Evolutionary conservation across 2,329 filamentous ascomycete species (phyloP).

Genomic region (Hyphodiscus sp.): DNA sequence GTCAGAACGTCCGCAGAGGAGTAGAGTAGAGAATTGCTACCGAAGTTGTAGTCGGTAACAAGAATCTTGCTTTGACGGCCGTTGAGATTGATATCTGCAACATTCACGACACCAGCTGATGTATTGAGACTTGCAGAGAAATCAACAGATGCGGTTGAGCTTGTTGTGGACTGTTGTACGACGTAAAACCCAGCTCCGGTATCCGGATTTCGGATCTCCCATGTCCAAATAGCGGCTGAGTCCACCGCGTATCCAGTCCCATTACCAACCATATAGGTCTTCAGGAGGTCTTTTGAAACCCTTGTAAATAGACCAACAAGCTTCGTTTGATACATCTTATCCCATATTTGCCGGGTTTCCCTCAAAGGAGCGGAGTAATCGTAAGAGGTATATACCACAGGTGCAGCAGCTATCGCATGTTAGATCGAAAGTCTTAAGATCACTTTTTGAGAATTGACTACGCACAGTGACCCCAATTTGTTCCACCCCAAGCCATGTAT

Average conservation of each 20-base stretch:
- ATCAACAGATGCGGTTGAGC: slow-evolving; percentile 37
- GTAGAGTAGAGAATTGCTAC: slow-evolving; percentile 41
- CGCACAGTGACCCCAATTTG: slow-evolving; percentile 47
- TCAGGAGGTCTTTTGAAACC: slow-evolving; percentile 42
- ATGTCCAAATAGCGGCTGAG: slow-evolving; percentile 39
- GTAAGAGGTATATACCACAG: slow-evolving; percentile 42
- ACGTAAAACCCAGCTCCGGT: slow-evolving; percentile 43
- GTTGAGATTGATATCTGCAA: slow-evolving; percentile 42
- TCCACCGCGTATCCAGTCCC: slow-evolving; percentile 42
- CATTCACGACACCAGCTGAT: slow-evolving; percentile 35
- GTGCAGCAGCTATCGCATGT: slow-evolving; percentile 32
- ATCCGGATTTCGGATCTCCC: slow-evolving; percentile 45
- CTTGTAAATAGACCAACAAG: slow-evolving; percentile 47
- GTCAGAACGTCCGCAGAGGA: slow-evolving; percentile 45
- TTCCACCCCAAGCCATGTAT: slow-evolving; percentile 50
- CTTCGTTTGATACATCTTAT: slow-evolving; percentile 49
- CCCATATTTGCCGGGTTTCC: slow-evolving; percentile 46
- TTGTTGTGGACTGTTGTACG: slow-evolving; percentile 39
- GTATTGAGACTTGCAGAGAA: slow-evolving; percentile 44
- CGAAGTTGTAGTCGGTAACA: slow-evolving; percentile 45
- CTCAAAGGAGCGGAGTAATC: slow-evolving; percentile 43
- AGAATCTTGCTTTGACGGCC: slow-evolving; percentile 49
- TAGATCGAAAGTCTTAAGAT: neutral
- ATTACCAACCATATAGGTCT: slow-evolving; percentile 48
- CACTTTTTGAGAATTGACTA: neutral